These are phyloP conservation scores for Lactifluus rugatus DNA, from an alignment of 768 basidiomycete genomes.

Conservation along the genomic window DNA sequence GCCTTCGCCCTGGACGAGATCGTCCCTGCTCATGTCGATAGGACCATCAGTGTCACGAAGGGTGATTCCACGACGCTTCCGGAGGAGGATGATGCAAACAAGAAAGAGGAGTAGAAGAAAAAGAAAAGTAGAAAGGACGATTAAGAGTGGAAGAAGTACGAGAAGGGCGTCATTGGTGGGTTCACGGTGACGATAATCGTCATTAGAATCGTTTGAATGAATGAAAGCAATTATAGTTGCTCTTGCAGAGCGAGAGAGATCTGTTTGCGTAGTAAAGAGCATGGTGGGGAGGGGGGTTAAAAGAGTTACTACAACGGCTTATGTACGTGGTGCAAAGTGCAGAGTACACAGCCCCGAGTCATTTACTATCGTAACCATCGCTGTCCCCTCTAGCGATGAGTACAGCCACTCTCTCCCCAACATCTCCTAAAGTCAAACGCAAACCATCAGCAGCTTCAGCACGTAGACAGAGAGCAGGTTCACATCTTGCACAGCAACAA, in stretches of 20 bases:
- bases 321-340: too few species aligned
- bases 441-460: conserved; percentile 51
- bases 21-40: conserved; percentile 85
- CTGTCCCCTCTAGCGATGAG: conserved; percentile 22
- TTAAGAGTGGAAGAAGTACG: conserved; percentile 86
- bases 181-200: conserved; percentile 15
- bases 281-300: neutral
- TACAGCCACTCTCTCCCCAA: conserved; percentile 42
- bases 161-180: conserved; percentile 56
- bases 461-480: conserved; percentile 43
- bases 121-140: conserved; percentile 87
- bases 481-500: conserved; percentile 46
- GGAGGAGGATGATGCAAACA: conserved; percentile 77
- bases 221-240: conserved; percentile 1
- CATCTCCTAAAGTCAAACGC: conserved; percentile 45
- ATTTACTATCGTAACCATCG: neutral
- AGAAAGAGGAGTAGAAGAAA: conserved; percentile 90
- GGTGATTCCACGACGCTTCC: conserved; percentile 65
- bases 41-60: conserved; percentile 86
- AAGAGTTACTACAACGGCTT: too few species aligned
- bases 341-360: neutral
- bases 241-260: neutral
- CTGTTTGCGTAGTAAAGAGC: neutral
- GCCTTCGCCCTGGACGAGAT: conserved; percentile 83
- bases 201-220: neutral